These are phyloP conservation scores for Ilyonectria destructans DNA, from an alignment of 2,329 filamentous ascomycete genomes.

Conservation along the genomic window DNA sequence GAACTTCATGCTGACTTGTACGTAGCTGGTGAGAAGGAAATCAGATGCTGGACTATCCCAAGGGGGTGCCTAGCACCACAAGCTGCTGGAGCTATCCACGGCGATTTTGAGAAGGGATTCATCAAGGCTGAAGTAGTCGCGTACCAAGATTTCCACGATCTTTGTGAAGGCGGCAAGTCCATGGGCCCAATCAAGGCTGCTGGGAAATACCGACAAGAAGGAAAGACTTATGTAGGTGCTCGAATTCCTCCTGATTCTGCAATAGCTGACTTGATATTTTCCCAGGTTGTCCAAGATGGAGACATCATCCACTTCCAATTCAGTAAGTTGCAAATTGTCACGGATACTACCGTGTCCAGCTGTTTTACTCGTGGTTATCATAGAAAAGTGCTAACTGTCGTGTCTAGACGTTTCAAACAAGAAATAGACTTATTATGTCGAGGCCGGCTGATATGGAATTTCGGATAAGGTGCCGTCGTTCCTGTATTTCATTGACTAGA, in stretches of 20 bases:
- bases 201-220: conserved; percentile 63
- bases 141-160: conserved; percentile 62
- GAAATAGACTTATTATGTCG: conserved; percentile 36
- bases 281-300: conserved; percentile 59
- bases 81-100: conserved; percentile 60
- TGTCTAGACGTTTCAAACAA: conserved; percentile 43
- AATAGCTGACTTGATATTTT: conserved; percentile 41
- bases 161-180: conserved; percentile 61
- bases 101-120: conserved; percentile 62
- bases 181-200: conserved; percentile 64
- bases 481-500: neutral
- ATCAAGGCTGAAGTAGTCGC: conserved; percentile 64
- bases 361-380: neutral
- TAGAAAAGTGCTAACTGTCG: conserved; percentile 21
- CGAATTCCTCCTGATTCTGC: neutral
- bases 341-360: neutral
- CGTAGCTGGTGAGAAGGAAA: conserved; percentile 62
- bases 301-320: conserved; percentile 63
- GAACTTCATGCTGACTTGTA: conserved; percentile 20
- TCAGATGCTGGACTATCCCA: conserved; percentile 62
- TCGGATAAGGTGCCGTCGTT: neutral
- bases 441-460: conserved; percentile 1
- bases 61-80: conserved; percentile 58
- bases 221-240: conserved; percentile 59
- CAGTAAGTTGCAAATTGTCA: conserved; percentile 53